phyloP scores from a whole-genome alignment of 352 stramenopile species.

The Pythium aquatile region DNA sequence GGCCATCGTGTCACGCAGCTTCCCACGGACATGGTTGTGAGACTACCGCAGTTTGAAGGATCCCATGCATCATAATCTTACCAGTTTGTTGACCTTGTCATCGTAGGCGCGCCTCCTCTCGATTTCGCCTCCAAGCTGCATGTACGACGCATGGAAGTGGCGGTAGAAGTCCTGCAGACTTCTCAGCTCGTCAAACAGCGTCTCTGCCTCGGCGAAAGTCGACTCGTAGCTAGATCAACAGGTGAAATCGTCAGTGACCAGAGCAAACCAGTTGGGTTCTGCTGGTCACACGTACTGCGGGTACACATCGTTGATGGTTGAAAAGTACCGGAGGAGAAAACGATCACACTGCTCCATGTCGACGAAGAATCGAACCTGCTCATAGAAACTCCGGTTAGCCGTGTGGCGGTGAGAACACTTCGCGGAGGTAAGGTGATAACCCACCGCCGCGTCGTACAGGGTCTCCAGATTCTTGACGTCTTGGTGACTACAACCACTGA shows the following conservation, averaged over 20 bases:
- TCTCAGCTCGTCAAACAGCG: conserved; percentile 72
- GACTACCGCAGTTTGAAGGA: too few relatives aligned
- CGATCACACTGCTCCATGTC: conserved; percentile 89
- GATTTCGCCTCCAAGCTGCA: conserved; percentile 54
- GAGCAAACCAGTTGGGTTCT: too few relatives aligned
- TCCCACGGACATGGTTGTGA: too few relatives aligned
- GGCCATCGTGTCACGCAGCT: conserved; percentile 50
- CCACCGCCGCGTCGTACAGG: conserved; percentile 47
- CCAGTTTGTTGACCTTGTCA: conserved; percentile 44
- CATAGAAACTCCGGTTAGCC: not conserved
- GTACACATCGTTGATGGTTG: conserved; percentile 82
- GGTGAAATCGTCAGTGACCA: not conserved
- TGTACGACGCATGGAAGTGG: conserved; percentile 73
- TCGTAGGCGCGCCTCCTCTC: conserved; percentile 57
- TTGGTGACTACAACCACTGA: conserved; percentile 17
- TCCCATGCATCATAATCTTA: conserved; percentile 23
- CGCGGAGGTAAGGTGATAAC: not conserved
- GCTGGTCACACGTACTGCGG: conserved; percentile 42
- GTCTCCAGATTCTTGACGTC: conserved; percentile 38
- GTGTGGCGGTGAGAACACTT: too few relatives aligned
- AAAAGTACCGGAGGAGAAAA: conserved; percentile 75
- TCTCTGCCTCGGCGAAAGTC: conserved; percentile 64
- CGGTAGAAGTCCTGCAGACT: conserved; percentile 82
- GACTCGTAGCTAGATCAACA: conserved; percentile 49
- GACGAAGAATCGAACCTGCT: conserved; percentile 80